Evolutionary conservation across 768 basidiomycete genomes (phyloP), one percentile per base, ranked within the genome.

Genomic region (Phlebiopsis gigantea): DNA sequence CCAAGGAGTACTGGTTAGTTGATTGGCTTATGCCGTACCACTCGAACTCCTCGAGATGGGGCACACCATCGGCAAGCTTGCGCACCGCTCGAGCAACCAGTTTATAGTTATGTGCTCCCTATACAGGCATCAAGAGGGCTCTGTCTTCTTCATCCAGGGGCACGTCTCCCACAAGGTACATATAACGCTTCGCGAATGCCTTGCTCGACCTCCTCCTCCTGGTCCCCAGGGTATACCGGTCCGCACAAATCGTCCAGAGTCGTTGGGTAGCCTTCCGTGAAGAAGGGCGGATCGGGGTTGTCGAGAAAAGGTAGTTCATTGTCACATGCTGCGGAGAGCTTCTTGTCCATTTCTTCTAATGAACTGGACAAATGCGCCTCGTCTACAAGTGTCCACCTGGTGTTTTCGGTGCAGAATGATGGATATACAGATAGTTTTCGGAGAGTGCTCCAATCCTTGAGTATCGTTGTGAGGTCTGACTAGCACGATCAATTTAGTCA

Each of bases 11-110:
- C 17, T 15, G 17, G 17, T 44, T 44, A 19, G 41, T 45, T 5
- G 9, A 12, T 12, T 31, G 22, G 15, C 46, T 44, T 4, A n/a
- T 30, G 25, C 51, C 31, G 49, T 46, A 59, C 61, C 61, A 62
- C 19, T 61, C 59, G 26, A 62, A 19, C 42, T 57, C 31, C 44
- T 61, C 59, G 47, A 65, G 52, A 1, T 57, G 1, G 14, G 39
- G 24, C 46, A 14, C 14, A 19, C 10, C 17, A 19, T 22, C 17
- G 8, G 46, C 46, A 7, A 46, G 4, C 6, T 8, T 12, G 46
- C 46, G 46, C 46, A 46, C 21, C 14, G 22, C 57, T 4, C 22
- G 41, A 1, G 26, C 47, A 26, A 57, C 50, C 10, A 60, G 4
- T 15, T 41, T 51, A 17, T 46, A 46, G 22, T 46, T 46, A 7